Evolutionary conservation across 352 stramenopile species (phyloP).

Genomic region (Phytophthora meadii): DNA sequence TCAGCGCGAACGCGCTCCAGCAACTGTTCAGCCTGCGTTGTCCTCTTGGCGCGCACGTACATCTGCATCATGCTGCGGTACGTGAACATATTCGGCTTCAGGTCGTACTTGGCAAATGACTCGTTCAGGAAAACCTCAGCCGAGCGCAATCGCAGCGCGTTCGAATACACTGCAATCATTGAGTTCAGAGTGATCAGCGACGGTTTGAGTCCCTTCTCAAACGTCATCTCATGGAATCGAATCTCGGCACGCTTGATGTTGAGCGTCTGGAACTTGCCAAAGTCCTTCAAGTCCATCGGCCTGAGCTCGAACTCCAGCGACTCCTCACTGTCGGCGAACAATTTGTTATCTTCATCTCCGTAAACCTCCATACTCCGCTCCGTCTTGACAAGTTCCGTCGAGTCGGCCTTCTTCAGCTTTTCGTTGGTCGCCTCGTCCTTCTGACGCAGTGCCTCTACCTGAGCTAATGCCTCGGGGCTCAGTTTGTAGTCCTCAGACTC

Average conservation of each 20-base stretch:
- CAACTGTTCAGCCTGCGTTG: constrained; percentile 56
- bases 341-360: constrained; percentile 38
- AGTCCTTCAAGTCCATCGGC: constrained; percentile 71
- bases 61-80: constrained; percentile 87
- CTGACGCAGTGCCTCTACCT: constrained; percentile 43
- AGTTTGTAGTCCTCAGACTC: constrained; percentile 50
- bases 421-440: constrained; percentile 43
- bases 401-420: constrained; percentile 46
- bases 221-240: constrained; percentile 71
- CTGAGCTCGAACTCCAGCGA: constrained; percentile 53
- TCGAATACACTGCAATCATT: constrained; percentile 82
- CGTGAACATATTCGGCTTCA: constrained; percentile 63
- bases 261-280: constrained; percentile 71
- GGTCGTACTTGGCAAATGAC: constrained; percentile 54
- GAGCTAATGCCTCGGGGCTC: constrained; percentile 43
- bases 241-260: constrained; percentile 73
- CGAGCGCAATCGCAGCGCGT: constrained; percentile 66
- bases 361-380: constrained; percentile 46
- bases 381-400: constrained; percentile 28
- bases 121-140: constrained; percentile 59
- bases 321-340: constrained; percentile 47
- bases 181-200: constrained; percentile 76
- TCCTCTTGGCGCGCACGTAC: constrained; percentile 75
- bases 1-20: constrained; percentile 50
- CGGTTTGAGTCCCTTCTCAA: constrained; percentile 41